Evolutionary conservation across 306 rosid genomes (phyloP).

Genomic region (Cercis canadensis): DNA sequence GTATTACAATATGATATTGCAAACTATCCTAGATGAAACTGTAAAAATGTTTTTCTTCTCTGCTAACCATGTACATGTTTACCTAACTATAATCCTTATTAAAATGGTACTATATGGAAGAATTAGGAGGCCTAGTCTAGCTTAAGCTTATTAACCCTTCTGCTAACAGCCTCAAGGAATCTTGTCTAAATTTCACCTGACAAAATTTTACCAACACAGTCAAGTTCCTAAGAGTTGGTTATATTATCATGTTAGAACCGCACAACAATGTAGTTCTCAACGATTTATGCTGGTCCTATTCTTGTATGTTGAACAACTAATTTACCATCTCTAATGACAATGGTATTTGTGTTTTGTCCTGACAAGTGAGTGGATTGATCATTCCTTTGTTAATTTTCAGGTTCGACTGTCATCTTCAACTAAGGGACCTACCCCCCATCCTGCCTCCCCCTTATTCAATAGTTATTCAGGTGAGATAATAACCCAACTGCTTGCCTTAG

Average conservation of each 20-base stretch:
- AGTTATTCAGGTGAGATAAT: conserved; percentile 77
- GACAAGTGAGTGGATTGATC: not conserved
- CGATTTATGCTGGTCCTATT: conserved; percentile 18
- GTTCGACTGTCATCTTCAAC: conserved; percentile 62
- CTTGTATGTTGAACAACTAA: not conserved
- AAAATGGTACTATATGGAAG: conserved; percentile 18
- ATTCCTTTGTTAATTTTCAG: conserved; percentile 51
- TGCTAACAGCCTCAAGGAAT: too few species aligned
- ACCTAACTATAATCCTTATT: conserved; percentile 12
- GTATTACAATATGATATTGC: too few species aligned
- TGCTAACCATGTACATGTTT: conserved; percentile 1
- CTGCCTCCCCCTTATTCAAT: conserved; percentile 85
- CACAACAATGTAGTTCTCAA: not conserved
- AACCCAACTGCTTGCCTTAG: conserved; percentile 21
- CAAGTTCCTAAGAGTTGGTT: conserved; percentile 19
- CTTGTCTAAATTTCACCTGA: not conserved
- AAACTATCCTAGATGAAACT: too few species aligned
- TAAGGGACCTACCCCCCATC: conserved; percentile 47
- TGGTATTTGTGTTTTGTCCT: conserved; percentile 11
- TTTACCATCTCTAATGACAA: conserved; percentile 11
- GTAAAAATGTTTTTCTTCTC: not conserved
- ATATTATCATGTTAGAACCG: too few species aligned
- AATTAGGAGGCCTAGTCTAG: too few species aligned
- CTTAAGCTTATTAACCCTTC: too few species aligned
- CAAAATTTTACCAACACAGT: not conserved